Conservation (phyloP, 2,329 filamentous ascomycete species). For the Metarhizium humberi region DNA sequence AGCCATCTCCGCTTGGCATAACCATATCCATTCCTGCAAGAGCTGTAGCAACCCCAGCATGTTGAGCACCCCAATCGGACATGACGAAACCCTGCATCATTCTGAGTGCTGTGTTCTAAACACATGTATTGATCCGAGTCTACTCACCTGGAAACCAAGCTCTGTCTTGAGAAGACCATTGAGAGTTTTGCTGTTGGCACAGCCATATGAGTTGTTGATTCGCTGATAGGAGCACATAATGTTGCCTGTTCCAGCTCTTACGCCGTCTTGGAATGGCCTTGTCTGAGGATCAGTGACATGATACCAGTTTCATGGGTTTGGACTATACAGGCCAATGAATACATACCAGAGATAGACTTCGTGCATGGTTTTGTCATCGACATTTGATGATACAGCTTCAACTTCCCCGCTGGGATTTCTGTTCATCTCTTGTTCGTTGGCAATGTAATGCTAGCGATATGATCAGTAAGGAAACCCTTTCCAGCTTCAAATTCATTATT, state of each 20-base stretch:
- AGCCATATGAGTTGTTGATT: constrained; percentile 62
- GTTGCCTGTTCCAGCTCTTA: constrained; percentile 47
- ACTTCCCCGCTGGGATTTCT: constrained; percentile 53
- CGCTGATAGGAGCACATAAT: constrained; percentile 61
- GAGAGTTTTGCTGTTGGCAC: constrained; percentile 57
- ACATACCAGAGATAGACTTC: constrained; percentile 55
- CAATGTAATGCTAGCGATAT: constrained; percentile 59
- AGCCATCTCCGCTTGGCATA: constrained; percentile 44
- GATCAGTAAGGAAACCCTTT: background rate
- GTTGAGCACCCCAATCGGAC: constrained; percentile 59
- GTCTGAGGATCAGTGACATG: background rate
- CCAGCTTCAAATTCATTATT: too few relatives aligned
- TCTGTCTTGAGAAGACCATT: constrained; percentile 59
- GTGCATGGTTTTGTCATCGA: constrained; percentile 52
- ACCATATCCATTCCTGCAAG: constrained; percentile 62
- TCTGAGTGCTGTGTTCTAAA: background rate
- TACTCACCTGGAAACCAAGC: constrained; percentile 39
- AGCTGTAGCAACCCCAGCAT: constrained; percentile 51
- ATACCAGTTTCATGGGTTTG: background rate
- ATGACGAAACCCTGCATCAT: constrained; percentile 51
- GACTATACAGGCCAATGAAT: background rate
- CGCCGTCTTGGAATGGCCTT: constrained; percentile 60
- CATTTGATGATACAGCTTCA: constrained; percentile 45
- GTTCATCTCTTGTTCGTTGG: constrained; percentile 67
- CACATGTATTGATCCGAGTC: constrained; percentile 11